Evolutionary conservation across 805 yeast species (phyloP).

Genomic region (Blastobotrys terrestris): DNA sequence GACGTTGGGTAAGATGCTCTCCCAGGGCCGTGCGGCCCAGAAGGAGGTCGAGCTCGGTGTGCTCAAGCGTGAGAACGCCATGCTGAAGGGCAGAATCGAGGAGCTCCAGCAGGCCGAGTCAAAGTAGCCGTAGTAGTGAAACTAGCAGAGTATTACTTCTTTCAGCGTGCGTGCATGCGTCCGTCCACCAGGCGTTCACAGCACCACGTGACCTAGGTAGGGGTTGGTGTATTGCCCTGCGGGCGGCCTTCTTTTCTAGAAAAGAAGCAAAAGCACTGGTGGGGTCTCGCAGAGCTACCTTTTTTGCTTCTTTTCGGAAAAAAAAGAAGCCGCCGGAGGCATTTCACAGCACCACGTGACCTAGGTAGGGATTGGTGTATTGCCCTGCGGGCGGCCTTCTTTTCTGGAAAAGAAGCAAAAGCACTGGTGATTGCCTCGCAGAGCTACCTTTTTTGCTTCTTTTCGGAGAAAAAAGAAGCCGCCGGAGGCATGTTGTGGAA

Average conservation of each 20-base stretch:
- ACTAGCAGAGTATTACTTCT: no score
- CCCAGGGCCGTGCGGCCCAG: constrained; percentile 72
- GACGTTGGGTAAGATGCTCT: constrained; percentile 56
- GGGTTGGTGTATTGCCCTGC: background rate
- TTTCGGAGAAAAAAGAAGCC: no score
- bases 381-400: background rate
- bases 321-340: background rate
- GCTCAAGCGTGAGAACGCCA: constrained; percentile 45
- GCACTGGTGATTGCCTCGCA: background rate
- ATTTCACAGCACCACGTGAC: no score
- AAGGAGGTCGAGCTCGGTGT: constrained; percentile 62
- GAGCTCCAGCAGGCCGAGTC: constrained; percentile 8
- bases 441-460: no score
- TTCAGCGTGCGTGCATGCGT: no score
- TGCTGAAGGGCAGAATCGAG: constrained; percentile 32
- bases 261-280: background rate
- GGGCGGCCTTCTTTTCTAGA: background rate
- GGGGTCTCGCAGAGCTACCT: background rate
- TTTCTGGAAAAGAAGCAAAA: background rate
- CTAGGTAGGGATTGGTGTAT: background rate
- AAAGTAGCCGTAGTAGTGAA: background rate
- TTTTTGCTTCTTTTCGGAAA: background rate
- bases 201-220: no score
- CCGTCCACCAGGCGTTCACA: no score
- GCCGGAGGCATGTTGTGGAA: constrained; percentile 13